Evolutionary conservation across 371 early-diverging fungal genomes (phyloP), one percentile per base, ranked within the genome.

Genomic region (Apophysomyces variabilis): DNA sequence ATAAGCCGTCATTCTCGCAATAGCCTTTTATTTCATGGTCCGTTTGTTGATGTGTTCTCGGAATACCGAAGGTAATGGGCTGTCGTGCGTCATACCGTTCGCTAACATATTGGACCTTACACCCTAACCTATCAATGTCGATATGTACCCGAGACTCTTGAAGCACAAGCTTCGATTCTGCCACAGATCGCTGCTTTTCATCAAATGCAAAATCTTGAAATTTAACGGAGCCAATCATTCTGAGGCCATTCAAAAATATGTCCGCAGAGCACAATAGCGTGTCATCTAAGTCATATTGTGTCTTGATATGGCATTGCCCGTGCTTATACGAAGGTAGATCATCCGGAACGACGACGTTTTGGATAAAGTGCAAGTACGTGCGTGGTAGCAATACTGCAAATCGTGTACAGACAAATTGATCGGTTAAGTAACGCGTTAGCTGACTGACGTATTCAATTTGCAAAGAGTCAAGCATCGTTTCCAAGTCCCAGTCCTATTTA

Each of bases 261-360:
- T 93, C 91, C 6, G 87, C 86, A 7, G 90, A 85, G 63, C 91
- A 92, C 0, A 93, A 70, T 7, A 89, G 70, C 1, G 87, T 83
- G 39, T 89, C 85, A 4, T 89, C 77, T 14, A 87, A 69, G 21
- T 90, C 91, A 50, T 89, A 87, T 57, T 87, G 82, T 1, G 87
- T 87, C 41, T 84, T 84, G 66, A 86, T 79, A 63, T 79, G 78
- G 21, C 74, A 82, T 60, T 85, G 87, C 8, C 79, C 83, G 39
- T 76, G 71, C 56, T 83, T 83, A 50, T 85, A 77, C 2, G 82
- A 81, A 8, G 87, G 86, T 13, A 88, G 66, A 37, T 88, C 87
- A 57, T 90, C 92, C 0, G 93, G 92, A 38, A 92, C 78, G 73
- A 87, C 80, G 18, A 90, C 91, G 66, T 93, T 92, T 73, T 93